A percentile compares a stretch with the other conserved stretches of the same genome.
phyloP scores from a whole-genome alignment of 2,329 filamentous ascomycete species.

The Neonectria coccinea region DNA sequence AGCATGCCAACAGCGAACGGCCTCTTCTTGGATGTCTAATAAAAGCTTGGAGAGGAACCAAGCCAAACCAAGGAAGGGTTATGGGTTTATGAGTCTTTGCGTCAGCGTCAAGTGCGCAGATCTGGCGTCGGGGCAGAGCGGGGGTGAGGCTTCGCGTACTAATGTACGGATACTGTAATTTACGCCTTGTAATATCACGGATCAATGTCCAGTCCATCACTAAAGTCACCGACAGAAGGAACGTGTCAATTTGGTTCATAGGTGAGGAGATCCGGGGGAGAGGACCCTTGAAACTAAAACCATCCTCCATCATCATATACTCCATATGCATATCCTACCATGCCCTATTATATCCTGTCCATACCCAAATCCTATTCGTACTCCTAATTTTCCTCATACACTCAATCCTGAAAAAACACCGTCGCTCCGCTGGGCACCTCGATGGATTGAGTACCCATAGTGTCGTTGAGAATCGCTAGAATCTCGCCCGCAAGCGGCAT shows the following conservation, averaged over 20 bases:
- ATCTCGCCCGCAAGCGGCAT: constrained; percentile 12
- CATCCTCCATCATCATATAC: neutral
- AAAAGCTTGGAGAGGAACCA: neutral
- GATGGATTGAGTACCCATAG: neutral
- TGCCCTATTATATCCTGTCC: neutral
- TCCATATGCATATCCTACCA: too few relatives aligned
- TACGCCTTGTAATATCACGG: constrained; percentile 22
- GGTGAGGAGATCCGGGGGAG: neutral
- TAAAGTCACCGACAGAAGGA: neutral
- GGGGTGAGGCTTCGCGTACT: constrained; percentile 6
- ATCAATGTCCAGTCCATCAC: constrained; percentile 7
- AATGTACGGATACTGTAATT: constrained; percentile 19
- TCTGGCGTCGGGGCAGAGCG: constrained; percentile 1
- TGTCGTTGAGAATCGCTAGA: neutral
- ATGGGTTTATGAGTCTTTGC: neutral
- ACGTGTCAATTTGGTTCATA: neutral
- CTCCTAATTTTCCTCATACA: neutral
- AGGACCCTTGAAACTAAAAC: too few relatives aligned
- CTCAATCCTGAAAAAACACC: neutral
- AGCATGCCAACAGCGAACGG: neutral
- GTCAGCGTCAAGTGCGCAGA: neutral
- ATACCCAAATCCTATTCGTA: neutral
- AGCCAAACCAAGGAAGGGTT: neutral
- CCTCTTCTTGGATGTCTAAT: neutral
- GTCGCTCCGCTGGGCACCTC: neutral